A percentile compares a stretch with the other conserved stretches of the same genome.
These are phyloP conservation scores for Bruguiera sexangula DNA, from an alignment of 345 rosid genomes.

Conservation along the genomic window DNA sequence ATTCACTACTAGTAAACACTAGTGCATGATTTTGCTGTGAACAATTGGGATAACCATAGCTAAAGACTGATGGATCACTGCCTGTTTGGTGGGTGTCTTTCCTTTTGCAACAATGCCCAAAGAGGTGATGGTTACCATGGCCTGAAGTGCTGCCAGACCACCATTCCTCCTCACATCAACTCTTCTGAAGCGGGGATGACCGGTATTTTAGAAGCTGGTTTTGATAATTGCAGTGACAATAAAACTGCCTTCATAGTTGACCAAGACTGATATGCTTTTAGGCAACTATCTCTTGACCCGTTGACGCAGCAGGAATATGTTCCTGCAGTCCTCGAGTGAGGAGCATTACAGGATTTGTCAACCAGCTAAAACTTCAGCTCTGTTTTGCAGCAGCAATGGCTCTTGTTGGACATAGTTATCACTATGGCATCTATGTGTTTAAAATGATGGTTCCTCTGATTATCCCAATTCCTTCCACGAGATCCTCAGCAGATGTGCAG, in stretches of 20 bases:
- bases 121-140: constrained; percentile 1
- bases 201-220: neutral
- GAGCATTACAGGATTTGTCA: neutral
- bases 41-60: constrained; percentile 7
- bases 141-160: constrained; percentile 11
- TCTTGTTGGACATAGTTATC: constrained; percentile 3
- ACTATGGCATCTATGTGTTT: neutral
- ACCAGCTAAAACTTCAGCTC: neutral
- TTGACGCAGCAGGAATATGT: neutral
- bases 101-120: neutral
- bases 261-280: neutral
- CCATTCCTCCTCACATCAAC: constrained; percentile 5
- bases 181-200: neutral
- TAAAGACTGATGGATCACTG: neutral
- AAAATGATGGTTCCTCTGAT: neutral
- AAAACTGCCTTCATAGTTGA: neutral
- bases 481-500: neutral
- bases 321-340: constrained; percentile 9
- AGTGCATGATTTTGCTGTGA: constrained; percentile 20
- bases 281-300: neutral
- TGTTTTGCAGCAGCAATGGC: neutral
- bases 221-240: neutral
- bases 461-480: neutral
- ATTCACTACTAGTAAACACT: constrained; percentile 39
- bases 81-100: neutral